Evolutionary conservation across 2,329 filamentous ascomycete species (phyloP).

Genomic region (Phyllosticta paracitricarpa): DNA sequence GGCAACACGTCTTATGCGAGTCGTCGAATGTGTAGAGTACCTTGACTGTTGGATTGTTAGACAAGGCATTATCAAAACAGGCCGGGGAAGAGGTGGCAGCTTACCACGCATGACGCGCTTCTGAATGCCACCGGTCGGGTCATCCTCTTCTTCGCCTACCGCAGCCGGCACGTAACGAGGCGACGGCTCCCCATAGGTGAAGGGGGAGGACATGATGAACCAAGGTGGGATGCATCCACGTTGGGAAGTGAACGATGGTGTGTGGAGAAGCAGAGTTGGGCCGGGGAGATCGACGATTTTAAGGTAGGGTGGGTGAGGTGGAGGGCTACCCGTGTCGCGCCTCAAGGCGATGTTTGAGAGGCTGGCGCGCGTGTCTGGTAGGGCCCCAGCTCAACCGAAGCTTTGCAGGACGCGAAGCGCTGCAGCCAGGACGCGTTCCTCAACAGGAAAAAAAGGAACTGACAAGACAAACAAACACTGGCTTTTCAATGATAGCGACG

Average conservation of each 20-base stretch:
- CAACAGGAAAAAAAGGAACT: background rate
- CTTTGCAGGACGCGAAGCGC: background rate
- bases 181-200: conserved; percentile 17
- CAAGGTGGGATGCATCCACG: conserved; percentile 12
- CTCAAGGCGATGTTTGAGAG: background rate
- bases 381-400: background rate
- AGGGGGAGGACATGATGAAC: conserved; percentile 26
- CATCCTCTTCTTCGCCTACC: conserved; percentile 18
- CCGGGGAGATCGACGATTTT: conserved; percentile 3
- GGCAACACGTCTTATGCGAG: conserved; percentile 76
- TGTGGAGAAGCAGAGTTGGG: conserved; percentile 3
- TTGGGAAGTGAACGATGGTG: conserved; percentile 1
- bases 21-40: conserved; percentile 94
- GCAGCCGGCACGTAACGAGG: conserved; percentile 16
- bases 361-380: conserved; percentile 5
- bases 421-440: background rate
- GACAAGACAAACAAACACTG: background rate
- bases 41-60: conserved; percentile 57
- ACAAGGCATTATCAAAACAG: background rate
- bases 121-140: conserved; percentile 23
- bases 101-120: conserved; percentile 38
- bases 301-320: background rate
- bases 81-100: conserved; percentile 8
- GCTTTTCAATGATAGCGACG: background rate
- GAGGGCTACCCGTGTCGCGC: conserved; percentile 2